Evolutionary conservation across 495 filamentous ascomycete species (phyloP), one percentile per base, ranked within the genome.

Genomic region (Penicillium paxilli): DNA sequence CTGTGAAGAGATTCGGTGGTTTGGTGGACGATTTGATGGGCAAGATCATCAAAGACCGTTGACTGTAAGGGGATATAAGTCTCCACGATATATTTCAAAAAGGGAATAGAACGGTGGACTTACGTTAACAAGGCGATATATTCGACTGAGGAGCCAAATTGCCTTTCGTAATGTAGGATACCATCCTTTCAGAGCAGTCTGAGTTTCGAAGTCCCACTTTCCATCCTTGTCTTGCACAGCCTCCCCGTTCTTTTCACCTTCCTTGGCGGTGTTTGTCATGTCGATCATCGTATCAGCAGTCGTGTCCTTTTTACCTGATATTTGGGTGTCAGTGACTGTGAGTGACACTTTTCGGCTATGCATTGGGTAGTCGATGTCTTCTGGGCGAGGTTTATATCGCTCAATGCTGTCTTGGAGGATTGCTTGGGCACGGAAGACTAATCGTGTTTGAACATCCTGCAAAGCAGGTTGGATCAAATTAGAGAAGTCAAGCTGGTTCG

Each of bases 101-200:
- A 56, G 5, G 19, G 19, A 51, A 22, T 20, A 62, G 37, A 12
- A 30, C n/a, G n/a, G n/a, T n/a, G n/a, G 47, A 23, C 51, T 53
- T 51, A 81, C 89, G 70, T 91, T 87, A 23, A 93, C 83, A 65
- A 89, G 77, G 63, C 90, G 87, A 67, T 96, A 92, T 59, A 94
- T 93, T 64, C 89, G 79, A 60, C 85, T 88, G 9, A 96, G 79
- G 1, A 96, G 83, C 81, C 90, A 90, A 17, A 94, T 86, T 0
- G 90, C 89, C 59, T 86, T 87, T 56, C 85, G 82, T 19, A 91
- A 72, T 0, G 89, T 88, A 0, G 89, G 88, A 76, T 79, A 89
- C 83, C 74, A 82, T 12, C 72, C 78, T 51, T 74, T 67, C 19
- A 77, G 68, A 7, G 74, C 71, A 24, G 68, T 75, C 53, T 80